Conservation (phyloP, 2,329 filamentous ascomycete species). For the Paracamarosporium sp. region DNA sequence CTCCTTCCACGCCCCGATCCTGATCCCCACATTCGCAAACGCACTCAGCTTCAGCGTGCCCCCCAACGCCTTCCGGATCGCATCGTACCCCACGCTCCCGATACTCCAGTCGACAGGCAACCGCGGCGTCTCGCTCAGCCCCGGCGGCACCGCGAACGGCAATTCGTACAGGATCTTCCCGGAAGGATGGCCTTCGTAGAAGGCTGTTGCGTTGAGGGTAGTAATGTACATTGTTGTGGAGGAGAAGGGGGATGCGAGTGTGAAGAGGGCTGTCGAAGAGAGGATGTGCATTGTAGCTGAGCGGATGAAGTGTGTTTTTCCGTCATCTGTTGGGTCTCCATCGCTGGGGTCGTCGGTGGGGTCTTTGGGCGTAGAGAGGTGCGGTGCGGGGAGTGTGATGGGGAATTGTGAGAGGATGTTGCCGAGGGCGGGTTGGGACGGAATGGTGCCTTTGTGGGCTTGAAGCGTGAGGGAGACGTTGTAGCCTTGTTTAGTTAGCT, state of each 20-base stretch:
- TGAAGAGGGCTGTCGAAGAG: conserved; percentile 85
- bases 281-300: conserved; percentile 86
- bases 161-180: conserved; percentile 78
- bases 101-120: conserved; percentile 84
- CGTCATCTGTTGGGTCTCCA: conserved; percentile 39
- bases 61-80: conserved; percentile 79
- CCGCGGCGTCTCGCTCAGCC: conserved; percentile 73
- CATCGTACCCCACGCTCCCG: conserved; percentile 81
- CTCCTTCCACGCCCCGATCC: conserved; percentile 77
- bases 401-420: conserved; percentile 74
- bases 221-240: conserved; percentile 79
- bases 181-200: conserved; percentile 80
- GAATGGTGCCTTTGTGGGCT: conserved; percentile 75
- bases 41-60: conserved; percentile 81
- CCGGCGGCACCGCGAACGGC: conserved; percentile 79
- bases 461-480: conserved; percentile 82
- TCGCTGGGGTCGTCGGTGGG: conserved; percentile 45
- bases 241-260: conserved; percentile 77
- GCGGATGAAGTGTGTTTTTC: conserved; percentile 74
- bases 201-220: conserved; percentile 81
- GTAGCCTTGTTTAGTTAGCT: conserved; percentile 57
- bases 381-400: conserved; percentile 75
- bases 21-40: conserved; percentile 75
- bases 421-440: conserved; percentile 74
- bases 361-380: conserved; percentile 62